Evolutionary conservation across 768 basidiomycete species (phyloP), one percentile per base, ranked within the genome.

Genomic region (Suillus americanus): DNA sequence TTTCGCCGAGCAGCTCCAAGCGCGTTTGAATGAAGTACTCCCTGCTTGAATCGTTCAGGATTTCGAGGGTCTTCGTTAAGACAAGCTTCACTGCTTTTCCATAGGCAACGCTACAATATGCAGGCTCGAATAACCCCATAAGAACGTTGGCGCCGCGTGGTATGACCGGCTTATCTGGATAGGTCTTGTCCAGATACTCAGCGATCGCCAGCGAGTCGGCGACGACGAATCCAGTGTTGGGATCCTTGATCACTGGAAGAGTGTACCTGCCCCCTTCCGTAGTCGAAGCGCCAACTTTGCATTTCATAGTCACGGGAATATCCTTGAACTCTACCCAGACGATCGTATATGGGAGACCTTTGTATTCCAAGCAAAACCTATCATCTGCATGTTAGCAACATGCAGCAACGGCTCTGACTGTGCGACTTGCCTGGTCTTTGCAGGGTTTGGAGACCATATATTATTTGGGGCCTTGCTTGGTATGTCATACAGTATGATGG

Each of bases 261-360:
- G 64, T 65, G 53, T 65, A 64, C 18, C 38, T 59, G 25, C 18
- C 56, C 14, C 56, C 56, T 10, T 40, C 56, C 18, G 56, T 59
- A 41, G 56, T 25, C 25, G 56, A 59, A 28, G 56, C 67, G 79
- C 80, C 80, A 33, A 81, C 16, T 51, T 28, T 62, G 60, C 79
- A 71, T 66, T 77, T 75, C 64, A 73, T 74, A 23, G 77, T 62
- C 0, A 64, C 30, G 38, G 76, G 78, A 62, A 86, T 79, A 63
- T 85, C 82, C 16, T 79, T 80, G 65, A 80, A 83, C 63, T 85
- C 84, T 59, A 86, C 71, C 80, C 81, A 84, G 54, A 80, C 76
- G 12, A 83, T 85, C 67, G 75, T 78, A 73, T 82, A 81, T 1
- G 79, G 69, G 30, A 80, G 48, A 20, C 71, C 71, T 60, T 80